A percentile compares a stretch with the other conserved stretches of the same genome.
These are phyloP conservation scores for Saccharomycopsis sp. DNA, from an alignment of 805 yeast genomes.

Conservation along the genomic window DNA sequence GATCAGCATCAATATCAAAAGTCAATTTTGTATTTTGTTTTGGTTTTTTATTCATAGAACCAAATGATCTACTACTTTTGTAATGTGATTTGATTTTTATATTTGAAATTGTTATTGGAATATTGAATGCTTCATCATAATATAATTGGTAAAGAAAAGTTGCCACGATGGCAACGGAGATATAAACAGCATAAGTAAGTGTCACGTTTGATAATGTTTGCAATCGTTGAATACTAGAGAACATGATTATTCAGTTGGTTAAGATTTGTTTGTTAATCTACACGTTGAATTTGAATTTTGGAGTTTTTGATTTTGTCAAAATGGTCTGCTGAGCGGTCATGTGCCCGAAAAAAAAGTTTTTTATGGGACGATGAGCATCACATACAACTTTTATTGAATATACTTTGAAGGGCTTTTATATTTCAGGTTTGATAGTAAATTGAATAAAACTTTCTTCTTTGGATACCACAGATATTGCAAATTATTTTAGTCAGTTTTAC, in stretches of 20 bases:
- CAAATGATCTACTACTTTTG: slow-evolving; percentile 49
- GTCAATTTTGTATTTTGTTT: slow-evolving; percentile 66
- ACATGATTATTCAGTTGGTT: too few species aligned
- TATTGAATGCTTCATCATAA: slow-evolving; percentile 32
- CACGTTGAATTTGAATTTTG: too few species aligned
- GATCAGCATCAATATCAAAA: slow-evolving; percentile 68
- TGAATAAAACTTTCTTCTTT: too few species aligned
- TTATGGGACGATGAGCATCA: neutral
- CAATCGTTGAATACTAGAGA: slow-evolving; percentile 31
- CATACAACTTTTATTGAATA: too few species aligned
- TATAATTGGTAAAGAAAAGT: slow-evolving; percentile 41
- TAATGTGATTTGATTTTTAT: slow-evolving; percentile 29
- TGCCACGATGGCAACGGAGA: slow-evolving; percentile 37
- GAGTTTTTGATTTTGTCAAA: too few species aligned
- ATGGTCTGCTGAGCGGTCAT: too few species aligned
- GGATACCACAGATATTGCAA: too few species aligned
- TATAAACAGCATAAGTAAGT: slow-evolving; percentile 37
- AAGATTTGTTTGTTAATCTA: too few species aligned
- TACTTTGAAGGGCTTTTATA: too few species aligned
- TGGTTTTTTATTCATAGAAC: slow-evolving; percentile 53
- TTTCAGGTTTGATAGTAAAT: too few species aligned
- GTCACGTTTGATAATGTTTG: slow-evolving; percentile 47
- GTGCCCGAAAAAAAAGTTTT: too few species aligned
- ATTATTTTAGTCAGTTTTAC: too few species aligned
- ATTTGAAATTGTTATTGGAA: slow-evolving; percentile 29